Evolutionary conservation across 2,329 filamentous ascomycete genomes (phyloP), one percentile per base, ranked within the genome.

Genomic region (Trichoderma breve): DNA sequence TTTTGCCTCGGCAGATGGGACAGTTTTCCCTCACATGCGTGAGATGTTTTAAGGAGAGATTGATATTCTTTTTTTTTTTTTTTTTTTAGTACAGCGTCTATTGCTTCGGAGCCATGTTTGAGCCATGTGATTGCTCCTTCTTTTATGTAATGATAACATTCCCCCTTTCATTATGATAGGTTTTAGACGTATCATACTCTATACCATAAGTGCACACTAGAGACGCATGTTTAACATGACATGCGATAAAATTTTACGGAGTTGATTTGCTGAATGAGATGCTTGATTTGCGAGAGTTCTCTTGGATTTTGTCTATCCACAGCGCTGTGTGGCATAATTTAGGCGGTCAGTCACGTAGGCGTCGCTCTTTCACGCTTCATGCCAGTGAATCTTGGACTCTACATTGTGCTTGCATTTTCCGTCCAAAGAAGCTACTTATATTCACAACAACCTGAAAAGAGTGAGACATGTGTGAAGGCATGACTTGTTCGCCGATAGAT

Each of bases 21-120:
- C 80, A 2, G 79, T 83, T 6, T 83, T 81, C 72, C 72, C 78
- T 26, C 81, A 82, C 26, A 77, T 83, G 15, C 77, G 77, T 57
- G 81, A 83, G 47, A 79, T 83, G 80, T 82, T 82, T 70, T 83
- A 24, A 71, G 9, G 30, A 9, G n/a, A 21, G 14, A 36, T 12
- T 30, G 32, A 30, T 24, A 3, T 43, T 6, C 18, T 43, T 36
- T 43, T 24, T 36, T 43, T 26, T 43, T 6, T 7, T 43, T 36
- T 43, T 24, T 36, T 43, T 26, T 24, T n/a, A 9, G 18, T 21
- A 60, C 30, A 60, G 57, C 57, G 4, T 32, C 3, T 2, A 32
- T 60, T 60, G 57, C 9, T 32, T 34, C 1, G 18, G 24, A 30
- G 55, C 28, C 26, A 11, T 32, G 55, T 30, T 21, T 58, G n/a